These are phyloP conservation scores for Saccharomycopsis hybrid DNA, from an alignment of 1,139 yeast genomes.

Conservation along the genomic window DNA sequence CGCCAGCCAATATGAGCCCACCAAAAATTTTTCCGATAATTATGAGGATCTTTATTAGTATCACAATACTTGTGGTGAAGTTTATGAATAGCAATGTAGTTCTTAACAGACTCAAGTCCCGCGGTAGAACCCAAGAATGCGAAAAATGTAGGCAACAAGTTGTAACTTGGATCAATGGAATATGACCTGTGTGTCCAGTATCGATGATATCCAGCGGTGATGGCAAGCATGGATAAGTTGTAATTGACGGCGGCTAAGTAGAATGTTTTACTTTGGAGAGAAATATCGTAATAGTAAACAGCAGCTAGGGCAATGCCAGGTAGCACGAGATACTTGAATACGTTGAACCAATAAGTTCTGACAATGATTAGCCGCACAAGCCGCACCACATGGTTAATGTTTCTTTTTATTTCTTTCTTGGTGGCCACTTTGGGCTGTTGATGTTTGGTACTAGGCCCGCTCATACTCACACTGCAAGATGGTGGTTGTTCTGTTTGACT, in stretches of 20 bases:
- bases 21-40: conserved; percentile 45
- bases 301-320: conserved; percentile 1
- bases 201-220: conserved; percentile 58
- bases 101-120: conserved; percentile 55
- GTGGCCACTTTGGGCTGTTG: not conserved
- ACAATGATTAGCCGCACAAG: conserved; percentile 2
- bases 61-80: conserved; percentile 69
- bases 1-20: conserved; percentile 67
- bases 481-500: too few relatives aligned
- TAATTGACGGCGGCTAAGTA: conserved; percentile 35
- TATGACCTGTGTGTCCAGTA: conserved; percentile 60
- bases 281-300: conserved; percentile 4
- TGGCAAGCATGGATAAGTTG: conserved; percentile 36
- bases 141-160: conserved; percentile 9
- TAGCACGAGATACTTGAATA: conserved; percentile 10
- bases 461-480: too few relatives aligned
- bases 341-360: conserved; percentile 13
- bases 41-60: conserved; percentile 63
- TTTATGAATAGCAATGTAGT: conserved; percentile 62
- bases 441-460: too few relatives aligned
- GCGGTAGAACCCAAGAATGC: conserved; percentile 44
- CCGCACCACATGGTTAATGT: conserved; percentile 11
- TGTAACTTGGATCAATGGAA: conserved; percentile 25
- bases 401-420: conserved; percentile 9
- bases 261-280: conserved; percentile 9